Conservation (phyloP, 805 yeast species). For the Candida schatavii region DNA sequence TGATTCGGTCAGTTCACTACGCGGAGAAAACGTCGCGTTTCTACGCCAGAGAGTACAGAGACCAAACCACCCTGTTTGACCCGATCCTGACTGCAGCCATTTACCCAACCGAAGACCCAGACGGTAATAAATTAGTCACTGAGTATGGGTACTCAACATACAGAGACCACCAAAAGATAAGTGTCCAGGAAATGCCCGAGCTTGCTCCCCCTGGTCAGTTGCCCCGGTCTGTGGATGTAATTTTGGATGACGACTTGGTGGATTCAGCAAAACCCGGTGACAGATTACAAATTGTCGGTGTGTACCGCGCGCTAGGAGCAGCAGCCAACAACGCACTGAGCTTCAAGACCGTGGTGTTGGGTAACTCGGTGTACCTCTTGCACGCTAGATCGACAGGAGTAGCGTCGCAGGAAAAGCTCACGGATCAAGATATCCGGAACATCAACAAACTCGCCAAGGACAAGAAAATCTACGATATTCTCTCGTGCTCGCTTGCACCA, state of each 20-base stretch:
- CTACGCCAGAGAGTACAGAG: conserved; percentile 89
- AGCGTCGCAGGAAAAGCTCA: conserved; percentile 62
- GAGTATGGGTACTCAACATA: conserved; percentile 93
- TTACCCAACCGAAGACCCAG: conserved; percentile 90
- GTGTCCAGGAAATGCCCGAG: conserved; percentile 98
- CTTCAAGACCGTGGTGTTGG: conserved; percentile 79
- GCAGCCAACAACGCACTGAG: conserved; percentile 56
- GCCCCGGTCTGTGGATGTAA: conserved; percentile 88
- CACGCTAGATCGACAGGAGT: conserved; percentile 88
- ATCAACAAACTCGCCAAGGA: conserved; percentile 76
- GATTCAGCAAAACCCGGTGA: conserved; percentile 95
- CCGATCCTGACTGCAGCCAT: conserved; percentile 80
- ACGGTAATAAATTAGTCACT: conserved; percentile 82
- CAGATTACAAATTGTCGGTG: conserved; percentile 90
- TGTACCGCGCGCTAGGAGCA: conserved; percentile 87
- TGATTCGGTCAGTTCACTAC: conserved; percentile 88
- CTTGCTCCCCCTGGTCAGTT: conserved; percentile 97
- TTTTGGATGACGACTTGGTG: conserved; percentile 93
- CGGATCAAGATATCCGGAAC: conserved; percentile 81
- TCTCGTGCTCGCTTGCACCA: conserved; percentile 89
- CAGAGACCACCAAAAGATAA: conserved; percentile 88
- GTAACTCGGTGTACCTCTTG: conserved; percentile 84
- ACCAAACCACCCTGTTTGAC: conserved; percentile 86
- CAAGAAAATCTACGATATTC: conserved; percentile 67
- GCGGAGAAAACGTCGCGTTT: conserved; percentile 81